Evolutionary conservation across 805 yeast species (phyloP).

Genomic region (Lipomyces chichibuensis): DNA sequence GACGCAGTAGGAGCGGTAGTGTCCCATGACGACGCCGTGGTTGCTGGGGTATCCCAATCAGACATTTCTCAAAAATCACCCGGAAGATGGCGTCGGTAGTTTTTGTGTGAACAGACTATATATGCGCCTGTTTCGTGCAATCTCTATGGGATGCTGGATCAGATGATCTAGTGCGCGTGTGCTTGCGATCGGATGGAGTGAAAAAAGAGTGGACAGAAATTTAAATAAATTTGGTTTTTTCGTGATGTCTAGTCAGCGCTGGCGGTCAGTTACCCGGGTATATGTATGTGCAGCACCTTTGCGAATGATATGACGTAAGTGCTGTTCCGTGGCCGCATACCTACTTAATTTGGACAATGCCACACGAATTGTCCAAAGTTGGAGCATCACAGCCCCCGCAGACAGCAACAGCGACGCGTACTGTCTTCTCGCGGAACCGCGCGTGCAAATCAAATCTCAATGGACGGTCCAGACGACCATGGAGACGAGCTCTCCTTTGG

Average conservation of each 20-base stretch:
- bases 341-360: neutral
- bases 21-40: neutral
- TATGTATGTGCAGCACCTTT: neutral
- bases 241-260: neutral
- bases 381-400: neutral
- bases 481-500: constrained; percentile 39
- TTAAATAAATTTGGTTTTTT: neutral
- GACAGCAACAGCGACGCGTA: neutral
- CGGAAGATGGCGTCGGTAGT: neutral
- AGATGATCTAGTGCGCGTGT: neutral
- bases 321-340: neutral
- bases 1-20: neutral
- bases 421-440: neutral
- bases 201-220: neutral
- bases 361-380: neutral
- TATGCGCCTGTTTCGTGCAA: neutral
- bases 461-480: constrained; percentile 28
- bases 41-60: neutral
- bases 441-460: constrained; percentile 9
- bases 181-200: neutral
- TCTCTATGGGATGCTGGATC: neutral
- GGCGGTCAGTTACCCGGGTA: neutral
- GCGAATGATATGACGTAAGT: neutral
- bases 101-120: neutral
- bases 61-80: neutral